phyloP scores from a whole-genome alignment of 257 asterid genomes.

The Solanum megistacrolobum region DNA sequence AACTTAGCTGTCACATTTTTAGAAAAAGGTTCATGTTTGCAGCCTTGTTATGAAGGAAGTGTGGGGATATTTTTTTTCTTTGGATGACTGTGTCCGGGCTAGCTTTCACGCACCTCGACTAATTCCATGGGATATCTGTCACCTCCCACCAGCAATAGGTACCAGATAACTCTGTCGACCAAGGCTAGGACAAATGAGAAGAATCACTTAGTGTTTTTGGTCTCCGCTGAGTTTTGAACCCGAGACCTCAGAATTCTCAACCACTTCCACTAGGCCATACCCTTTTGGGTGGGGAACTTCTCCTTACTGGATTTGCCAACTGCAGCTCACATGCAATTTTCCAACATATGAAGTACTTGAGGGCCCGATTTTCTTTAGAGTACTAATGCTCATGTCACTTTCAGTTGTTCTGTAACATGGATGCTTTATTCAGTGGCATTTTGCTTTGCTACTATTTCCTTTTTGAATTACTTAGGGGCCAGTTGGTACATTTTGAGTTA shows the following conservation, averaged over 20 bases:
- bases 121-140: background rate
- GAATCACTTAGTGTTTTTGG: background rate
- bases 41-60: background rate
- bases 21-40: background rate
- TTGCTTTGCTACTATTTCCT: background rate
- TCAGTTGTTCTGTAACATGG: background rate
- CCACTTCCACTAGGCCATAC: background rate
- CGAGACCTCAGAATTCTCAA: background rate
- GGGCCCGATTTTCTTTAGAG: background rate
- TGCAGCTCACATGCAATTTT: constrained; percentile 5
- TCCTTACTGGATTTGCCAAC: constrained; percentile 1
- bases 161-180: background rate
- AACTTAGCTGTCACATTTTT: background rate
- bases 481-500: background rate
- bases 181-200: background rate
- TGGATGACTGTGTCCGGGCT: background rate
- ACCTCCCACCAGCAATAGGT: background rate
- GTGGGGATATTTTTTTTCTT: background rate
- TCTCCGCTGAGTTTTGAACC: background rate
- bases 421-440: background rate
- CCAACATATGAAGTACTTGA: background rate
- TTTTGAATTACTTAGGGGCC: background rate
- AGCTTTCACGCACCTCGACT: background rate
- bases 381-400: background rate
- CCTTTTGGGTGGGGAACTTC: background rate